A percentile compares a stretch with the other conserved stretches of the same genome.
Conservation (phyloP, 495 filamentous ascomycete genomes). For the Penicillium psychrofluorescens region DNA sequence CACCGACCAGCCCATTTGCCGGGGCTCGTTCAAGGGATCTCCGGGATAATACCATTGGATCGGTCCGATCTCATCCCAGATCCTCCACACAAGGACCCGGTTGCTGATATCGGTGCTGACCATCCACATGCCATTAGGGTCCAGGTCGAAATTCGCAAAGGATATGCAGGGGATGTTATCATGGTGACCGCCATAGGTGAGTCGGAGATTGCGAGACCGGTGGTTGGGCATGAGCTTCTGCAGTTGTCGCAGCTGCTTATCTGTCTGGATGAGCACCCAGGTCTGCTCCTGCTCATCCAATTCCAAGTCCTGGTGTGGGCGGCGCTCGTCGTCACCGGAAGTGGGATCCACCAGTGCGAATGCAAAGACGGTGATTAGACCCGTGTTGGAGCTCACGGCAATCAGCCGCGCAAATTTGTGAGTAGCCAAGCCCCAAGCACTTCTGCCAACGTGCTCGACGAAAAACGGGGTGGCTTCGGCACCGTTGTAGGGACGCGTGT, state of each 20-base stretch:
- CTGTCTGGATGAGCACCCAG: conserved; percentile 27
- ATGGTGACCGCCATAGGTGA: conserved; percentile 38
- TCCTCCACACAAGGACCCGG: conserved; percentile 55
- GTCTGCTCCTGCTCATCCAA: conserved; percentile 23
- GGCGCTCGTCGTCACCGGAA: conserved; percentile 15
- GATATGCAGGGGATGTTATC: conserved; percentile 72
- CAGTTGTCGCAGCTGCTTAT: conserved; percentile 19
- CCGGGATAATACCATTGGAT: conserved; percentile 22
- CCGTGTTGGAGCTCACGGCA: conserved; percentile 70
- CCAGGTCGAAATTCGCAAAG: conserved; percentile 59
- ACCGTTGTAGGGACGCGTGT: conserved; percentile 19
- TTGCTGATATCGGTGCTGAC: conserved; percentile 70
- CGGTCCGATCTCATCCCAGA: conserved; percentile 43
- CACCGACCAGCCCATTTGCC: conserved; percentile 39
- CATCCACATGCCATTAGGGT: conserved; percentile 60
- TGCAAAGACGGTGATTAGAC: conserved; percentile 62
- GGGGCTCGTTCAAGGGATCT: conserved; percentile 7
- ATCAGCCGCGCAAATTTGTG: conserved; percentile 73
- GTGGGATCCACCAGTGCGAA: conserved; percentile 52
- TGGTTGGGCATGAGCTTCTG: conserved; percentile 23
- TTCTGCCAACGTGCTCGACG: conserved; percentile 62
- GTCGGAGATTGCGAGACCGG: conserved; percentile 30
- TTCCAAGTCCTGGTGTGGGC: conserved; percentile 11
- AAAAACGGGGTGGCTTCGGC: conserved; percentile 52
- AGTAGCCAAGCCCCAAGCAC: conserved; percentile 86